A percentile compares a stretch with the other conserved stretches of the same genome.
Evolutionary conservation across 2,329 filamentous ascomycete genomes (phyloP).

Genomic region (Neonectria punicea): DNA sequence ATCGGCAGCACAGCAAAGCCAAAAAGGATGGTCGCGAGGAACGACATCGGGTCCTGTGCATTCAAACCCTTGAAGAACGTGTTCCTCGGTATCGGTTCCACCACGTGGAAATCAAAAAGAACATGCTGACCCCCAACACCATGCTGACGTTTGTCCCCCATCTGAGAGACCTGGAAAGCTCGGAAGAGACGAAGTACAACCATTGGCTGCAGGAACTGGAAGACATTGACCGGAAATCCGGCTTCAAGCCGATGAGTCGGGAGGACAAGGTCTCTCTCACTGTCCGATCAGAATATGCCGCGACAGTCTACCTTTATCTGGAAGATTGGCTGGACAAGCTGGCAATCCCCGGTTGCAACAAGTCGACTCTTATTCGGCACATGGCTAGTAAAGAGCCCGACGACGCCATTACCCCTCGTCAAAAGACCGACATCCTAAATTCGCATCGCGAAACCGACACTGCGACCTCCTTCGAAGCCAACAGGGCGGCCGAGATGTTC

Average conservation of each 20-base stretch:
- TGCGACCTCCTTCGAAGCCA: constrained; percentile 54
- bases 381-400: constrained; percentile 62
- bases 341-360: constrained; percentile 62
- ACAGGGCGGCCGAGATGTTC: constrained; percentile 60
- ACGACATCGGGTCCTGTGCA: constrained; percentile 54
- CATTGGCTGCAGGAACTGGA: constrained; percentile 68
- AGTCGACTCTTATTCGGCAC: constrained; percentile 62
- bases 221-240: constrained; percentile 66
- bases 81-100: constrained; percentile 70
- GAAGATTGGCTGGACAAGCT: constrained; percentile 64
- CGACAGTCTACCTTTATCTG: constrained; percentile 63
- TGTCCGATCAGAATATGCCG: constrained; percentile 62
- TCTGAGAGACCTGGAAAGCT: constrained; percentile 65
- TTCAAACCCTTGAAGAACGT: constrained; percentile 61
- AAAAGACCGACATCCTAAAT: constrained; percentile 63
- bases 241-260: constrained; percentile 65
- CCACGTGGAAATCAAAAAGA: constrained; percentile 68
- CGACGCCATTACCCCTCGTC: constrained; percentile 62
- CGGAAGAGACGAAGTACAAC: constrained; percentile 66
- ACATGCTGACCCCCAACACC: constrained; percentile 68
- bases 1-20: constrained; percentile 55
- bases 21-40: constrained; percentile 58
- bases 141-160: constrained; percentile 70
- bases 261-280: constrained; percentile 62
- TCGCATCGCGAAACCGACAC: constrained; percentile 56